A percentile compares a stretch with the other conserved stretches of the same genome.
These are phyloP conservation scores for Phanerochaete sordida DNA, from an alignment of 768 basidiomycete species.

Conservation along the genomic window DNA sequence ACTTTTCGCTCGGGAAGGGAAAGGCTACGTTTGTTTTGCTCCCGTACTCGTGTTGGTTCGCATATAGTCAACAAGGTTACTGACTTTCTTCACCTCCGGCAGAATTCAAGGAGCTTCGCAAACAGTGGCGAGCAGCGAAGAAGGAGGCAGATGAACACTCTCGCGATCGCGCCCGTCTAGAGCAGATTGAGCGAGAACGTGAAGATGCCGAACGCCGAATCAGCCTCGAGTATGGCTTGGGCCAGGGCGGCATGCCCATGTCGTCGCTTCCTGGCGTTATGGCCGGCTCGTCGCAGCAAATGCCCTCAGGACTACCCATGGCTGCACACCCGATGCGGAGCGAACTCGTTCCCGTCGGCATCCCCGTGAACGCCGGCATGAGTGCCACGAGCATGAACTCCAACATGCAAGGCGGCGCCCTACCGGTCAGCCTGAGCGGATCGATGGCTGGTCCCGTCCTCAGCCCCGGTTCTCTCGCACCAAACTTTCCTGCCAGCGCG, in stretches of 20 bases:
- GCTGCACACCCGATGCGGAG: not conserved
- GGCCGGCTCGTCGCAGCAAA: not conserved
- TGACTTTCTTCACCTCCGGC: slow-evolving; percentile 15
- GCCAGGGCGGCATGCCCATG: not conserved
- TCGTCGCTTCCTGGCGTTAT: not conserved
- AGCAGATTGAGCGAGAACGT: slow-evolving; percentile 1
- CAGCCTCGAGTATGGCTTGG: not conserved
- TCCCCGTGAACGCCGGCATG: not conserved
- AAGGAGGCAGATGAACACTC: slow-evolving; percentile 51
- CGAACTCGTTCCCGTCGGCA: slow-evolving; percentile 1
- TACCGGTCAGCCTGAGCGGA: not conserved
- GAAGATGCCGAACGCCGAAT: not conserved
- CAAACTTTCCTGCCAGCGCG: not conserved
- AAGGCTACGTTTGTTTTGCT: not conserved
- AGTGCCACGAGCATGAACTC: not conserved
- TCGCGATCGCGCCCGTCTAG: slow-evolving; percentile 19
- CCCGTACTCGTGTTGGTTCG: not conserved
- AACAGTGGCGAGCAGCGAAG: slow-evolving; percentile 93
- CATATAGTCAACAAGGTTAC: not conserved
- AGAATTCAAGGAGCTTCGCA: slow-evolving; percentile 99
- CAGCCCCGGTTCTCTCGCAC: not conserved
- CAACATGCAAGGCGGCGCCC: not conserved
- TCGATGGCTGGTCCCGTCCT: not conserved
- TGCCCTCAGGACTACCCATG: not conserved
- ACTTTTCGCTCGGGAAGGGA: not conserved